These are phyloP conservation scores for Pseudonectria buxi DNA, from an alignment of 2,329 filamentous ascomycete species.

Conservation along the genomic window DNA sequence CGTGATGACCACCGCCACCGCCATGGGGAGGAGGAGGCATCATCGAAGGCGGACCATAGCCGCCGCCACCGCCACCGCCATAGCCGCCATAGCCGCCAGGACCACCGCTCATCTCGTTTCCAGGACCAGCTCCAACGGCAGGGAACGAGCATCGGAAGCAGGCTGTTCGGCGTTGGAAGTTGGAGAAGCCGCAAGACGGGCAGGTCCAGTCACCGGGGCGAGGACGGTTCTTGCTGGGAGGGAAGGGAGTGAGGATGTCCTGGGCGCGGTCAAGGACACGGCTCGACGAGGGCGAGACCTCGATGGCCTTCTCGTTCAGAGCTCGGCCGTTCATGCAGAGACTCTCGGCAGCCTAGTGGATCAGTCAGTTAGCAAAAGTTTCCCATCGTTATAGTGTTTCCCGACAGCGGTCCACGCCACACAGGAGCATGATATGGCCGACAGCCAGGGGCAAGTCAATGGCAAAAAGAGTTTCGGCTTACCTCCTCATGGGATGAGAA, in stretches of 20 bases:
- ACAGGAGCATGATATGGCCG: neutral
- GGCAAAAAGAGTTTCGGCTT: constrained; percentile 31
- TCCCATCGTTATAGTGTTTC: neutral
- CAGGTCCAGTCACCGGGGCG: constrained; percentile 98
- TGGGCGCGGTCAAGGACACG: constrained; percentile 91
- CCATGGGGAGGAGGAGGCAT: constrained; percentile 68
- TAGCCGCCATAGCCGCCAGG: constrained; percentile 57
- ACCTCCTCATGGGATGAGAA: constrained; percentile 99
- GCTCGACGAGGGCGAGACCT: constrained; percentile 96
- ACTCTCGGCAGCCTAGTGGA: constrained; percentile 80
- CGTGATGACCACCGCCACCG: constrained; percentile 59
- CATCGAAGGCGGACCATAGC: constrained; percentile 67
- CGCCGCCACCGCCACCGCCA: constrained; percentile 53
- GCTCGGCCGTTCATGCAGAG: constrained; percentile 99
- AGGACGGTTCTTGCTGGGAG: constrained; percentile 95
- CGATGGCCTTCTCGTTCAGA: constrained; percentile 97
- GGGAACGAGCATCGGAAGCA: constrained; percentile 99
- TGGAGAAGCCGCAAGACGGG: constrained; percentile 96
- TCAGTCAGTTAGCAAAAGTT: constrained; percentile 1
- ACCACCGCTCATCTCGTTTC: constrained; percentile 50
- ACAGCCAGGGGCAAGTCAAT: neutral
- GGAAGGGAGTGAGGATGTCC: constrained; percentile 94
- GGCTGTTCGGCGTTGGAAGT: constrained; percentile 96
- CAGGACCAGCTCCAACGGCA: constrained; percentile 74
- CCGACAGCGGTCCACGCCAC: neutral